phyloP scores from a whole-genome alignment of 2,329 filamentous ascomycete species.

The Dactylellina haptotyla region DNA sequence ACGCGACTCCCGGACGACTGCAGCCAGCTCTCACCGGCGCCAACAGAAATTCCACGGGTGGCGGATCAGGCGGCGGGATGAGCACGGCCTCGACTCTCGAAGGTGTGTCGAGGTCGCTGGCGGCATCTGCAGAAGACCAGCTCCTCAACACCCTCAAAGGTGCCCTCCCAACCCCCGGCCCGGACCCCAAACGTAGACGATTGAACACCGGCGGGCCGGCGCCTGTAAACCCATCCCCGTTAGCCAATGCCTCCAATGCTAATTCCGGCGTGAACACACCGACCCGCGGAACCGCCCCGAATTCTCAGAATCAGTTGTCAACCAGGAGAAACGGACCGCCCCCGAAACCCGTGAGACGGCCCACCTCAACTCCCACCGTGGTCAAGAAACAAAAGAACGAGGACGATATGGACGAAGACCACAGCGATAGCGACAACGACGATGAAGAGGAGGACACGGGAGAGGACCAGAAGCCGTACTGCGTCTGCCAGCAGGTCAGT shows the following conservation, averaged over 20 bases:
- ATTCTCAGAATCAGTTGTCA: conserved; percentile 25
- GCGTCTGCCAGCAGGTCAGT: conserved; percentile 82
- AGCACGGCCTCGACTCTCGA: conserved; percentile 44
- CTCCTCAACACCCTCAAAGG: conserved; percentile 37
- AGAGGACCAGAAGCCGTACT: conserved; percentile 81
- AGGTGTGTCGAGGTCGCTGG: conserved; percentile 41
- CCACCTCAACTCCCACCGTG: conserved; percentile 9
- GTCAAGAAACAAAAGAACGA: conserved; percentile 46
- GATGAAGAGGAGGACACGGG: conserved; percentile 77
- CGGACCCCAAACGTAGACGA: conserved; percentile 39
- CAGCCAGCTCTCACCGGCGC: conserved; percentile 18
- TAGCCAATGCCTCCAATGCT: conserved; percentile 45
- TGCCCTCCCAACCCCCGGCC: conserved; percentile 18
- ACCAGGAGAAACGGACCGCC: conserved; percentile 40
- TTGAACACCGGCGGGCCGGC: conserved; percentile 42
- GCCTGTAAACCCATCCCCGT: conserved; percentile 37
- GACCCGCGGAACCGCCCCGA: conserved; percentile 31
- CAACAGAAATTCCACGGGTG: not conserved
- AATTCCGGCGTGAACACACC: conserved; percentile 46
- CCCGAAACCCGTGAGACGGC: conserved; percentile 38
- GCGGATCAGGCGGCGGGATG: conserved; percentile 20
- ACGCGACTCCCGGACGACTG: conserved; percentile 10
- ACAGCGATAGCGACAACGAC: conserved; percentile 52
- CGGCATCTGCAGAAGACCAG: conserved; percentile 47
- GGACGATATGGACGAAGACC: conserved; percentile 49